Conservation (phyloP, 768 basidiomycete species). For the Suillus subluteus region DNA sequence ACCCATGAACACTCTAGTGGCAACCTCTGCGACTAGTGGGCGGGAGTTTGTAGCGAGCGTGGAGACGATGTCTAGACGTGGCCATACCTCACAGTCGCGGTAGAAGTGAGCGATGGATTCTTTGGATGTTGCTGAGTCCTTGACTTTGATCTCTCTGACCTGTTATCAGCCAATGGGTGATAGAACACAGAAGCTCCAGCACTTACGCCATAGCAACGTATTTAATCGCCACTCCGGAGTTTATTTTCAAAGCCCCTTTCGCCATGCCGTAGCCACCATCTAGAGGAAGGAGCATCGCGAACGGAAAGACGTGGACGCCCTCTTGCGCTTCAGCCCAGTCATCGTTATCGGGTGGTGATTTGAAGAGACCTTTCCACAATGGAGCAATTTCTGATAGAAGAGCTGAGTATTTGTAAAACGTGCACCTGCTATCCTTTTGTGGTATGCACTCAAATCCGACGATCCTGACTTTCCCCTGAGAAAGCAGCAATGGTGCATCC, state of each 20-base stretch:
- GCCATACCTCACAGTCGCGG: constrained; percentile 79
- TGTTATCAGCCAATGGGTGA: constrained; percentile 4
- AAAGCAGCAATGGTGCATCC: constrained; percentile 62
- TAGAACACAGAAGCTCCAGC: constrained; percentile 7
- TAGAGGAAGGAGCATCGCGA: constrained; percentile 67
- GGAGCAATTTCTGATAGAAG: constrained; percentile 54
- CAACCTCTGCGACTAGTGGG: constrained; percentile 59
- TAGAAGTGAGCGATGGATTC: constrained; percentile 90
- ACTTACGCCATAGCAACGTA: constrained; percentile 84
- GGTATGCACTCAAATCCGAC: constrained; percentile 83
- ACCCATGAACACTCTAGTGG: constrained; percentile 61
- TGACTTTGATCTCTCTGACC: constrained; percentile 72
- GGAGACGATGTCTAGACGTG: constrained; percentile 62
- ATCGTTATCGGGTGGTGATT: constrained; percentile 53
- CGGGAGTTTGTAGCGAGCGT: constrained; percentile 63
- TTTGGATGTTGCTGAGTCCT: constrained; percentile 58
- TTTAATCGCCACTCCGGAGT: constrained; percentile 64
- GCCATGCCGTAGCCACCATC: constrained; percentile 53
- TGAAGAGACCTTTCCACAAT: constrained; percentile 45
- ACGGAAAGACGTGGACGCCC: constrained; percentile 73
- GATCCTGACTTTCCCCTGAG: constrained; percentile 77
- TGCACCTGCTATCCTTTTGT: constrained; percentile 60
- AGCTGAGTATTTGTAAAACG: constrained; percentile 80
- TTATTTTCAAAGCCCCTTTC: constrained; percentile 59
- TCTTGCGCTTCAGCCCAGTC: constrained; percentile 65